A percentile compares a stretch with the other conserved stretches of the same genome.
phyloP scores from a whole-genome alignment of 2,329 filamentous ascomycete species.

The Trichoderma sp. region DNA sequence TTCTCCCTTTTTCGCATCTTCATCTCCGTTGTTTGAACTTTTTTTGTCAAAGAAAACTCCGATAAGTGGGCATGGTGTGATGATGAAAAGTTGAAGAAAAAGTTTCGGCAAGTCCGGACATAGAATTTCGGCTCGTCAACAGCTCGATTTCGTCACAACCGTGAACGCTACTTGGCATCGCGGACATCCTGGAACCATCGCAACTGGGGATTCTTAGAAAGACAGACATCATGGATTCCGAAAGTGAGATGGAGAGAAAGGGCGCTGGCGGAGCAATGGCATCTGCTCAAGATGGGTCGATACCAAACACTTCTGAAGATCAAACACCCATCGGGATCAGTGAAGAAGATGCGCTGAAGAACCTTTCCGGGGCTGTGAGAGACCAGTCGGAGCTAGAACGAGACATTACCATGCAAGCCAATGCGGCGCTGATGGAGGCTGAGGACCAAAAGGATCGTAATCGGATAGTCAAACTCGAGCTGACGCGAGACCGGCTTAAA shows the following conservation, averaged over 20 bases:
- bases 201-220: not conserved
- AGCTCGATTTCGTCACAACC: not conserved
- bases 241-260: conserved; percentile 28
- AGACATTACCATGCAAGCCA: conserved; percentile 71
- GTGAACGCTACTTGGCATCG: not conserved
- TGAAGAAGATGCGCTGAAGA: conserved; percentile 62
- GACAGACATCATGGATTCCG: conserved; percentile 33
- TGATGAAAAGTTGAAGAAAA: not conserved
- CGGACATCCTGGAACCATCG: not conserved
- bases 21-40: not conserved
- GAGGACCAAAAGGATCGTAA: conserved; percentile 65
- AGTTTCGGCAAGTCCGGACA: not conserved
- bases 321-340: conserved; percentile 43
- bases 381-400: conserved; percentile 90
- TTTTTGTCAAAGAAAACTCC: not conserved
- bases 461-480: conserved; percentile 60
- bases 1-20: not conserved
- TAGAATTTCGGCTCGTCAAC: not conserved
- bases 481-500: conserved; percentile 60
- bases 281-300: conserved; percentile 34
- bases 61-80: not conserved
- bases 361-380: conserved; percentile 68
- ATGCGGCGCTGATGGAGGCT: conserved; percentile 58
- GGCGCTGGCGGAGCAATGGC: conserved; percentile 35
- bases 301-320: not conserved